Conservation (phyloP, 768 basidiomycete genomes). For the Brasilioporus rufonigricans region DNA sequence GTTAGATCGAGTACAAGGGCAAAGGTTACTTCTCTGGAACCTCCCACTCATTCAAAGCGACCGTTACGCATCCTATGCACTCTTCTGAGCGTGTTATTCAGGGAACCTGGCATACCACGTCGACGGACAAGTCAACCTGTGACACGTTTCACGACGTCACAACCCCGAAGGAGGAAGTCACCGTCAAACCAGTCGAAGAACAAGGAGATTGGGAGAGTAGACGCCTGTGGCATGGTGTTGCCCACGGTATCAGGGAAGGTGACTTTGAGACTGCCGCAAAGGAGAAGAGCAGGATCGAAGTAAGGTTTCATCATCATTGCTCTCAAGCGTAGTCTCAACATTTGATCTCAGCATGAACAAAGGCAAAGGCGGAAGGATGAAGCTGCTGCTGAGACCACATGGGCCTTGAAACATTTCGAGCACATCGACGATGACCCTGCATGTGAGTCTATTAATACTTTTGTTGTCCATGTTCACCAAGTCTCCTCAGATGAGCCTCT, state of each 20-base stretch:
- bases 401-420: slow-evolving; percentile 77
- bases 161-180: slow-evolving; percentile 72
- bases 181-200: slow-evolving; percentile 53
- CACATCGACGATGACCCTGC: slow-evolving; percentile 66
- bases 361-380: slow-evolving; percentile 87
- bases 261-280: slow-evolving; percentile 88
- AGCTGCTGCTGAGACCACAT: slow-evolving; percentile 61
- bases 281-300: slow-evolving; percentile 93
- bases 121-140: slow-evolving; percentile 46
- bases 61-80: slow-evolving; percentile 52
- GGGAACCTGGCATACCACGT: slow-evolving; percentile 77
- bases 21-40: slow-evolving; percentile 95
- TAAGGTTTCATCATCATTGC: slow-evolving; percentile 29
- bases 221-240: slow-evolving; percentile 79
- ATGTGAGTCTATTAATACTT: slow-evolving; percentile 48
- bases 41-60: slow-evolving; percentile 89
- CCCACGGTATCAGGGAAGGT: slow-evolving; percentile 86
- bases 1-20: slow-evolving; percentile 88
- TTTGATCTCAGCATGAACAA: slow-evolving; percentile 73
- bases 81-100: slow-evolving; percentile 55
- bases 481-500: slow-evolving; percentile 54
- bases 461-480: not conserved
- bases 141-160: slow-evolving; percentile 75
- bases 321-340: not conserved
- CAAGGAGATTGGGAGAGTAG: slow-evolving; percentile 88